Percentiles rank a stretch among this genome's conserved stretches.
Evolutionary conservation across 2,329 filamentous ascomycete species (phyloP).

Genomic region (Stemphylium lycopersici): DNA sequence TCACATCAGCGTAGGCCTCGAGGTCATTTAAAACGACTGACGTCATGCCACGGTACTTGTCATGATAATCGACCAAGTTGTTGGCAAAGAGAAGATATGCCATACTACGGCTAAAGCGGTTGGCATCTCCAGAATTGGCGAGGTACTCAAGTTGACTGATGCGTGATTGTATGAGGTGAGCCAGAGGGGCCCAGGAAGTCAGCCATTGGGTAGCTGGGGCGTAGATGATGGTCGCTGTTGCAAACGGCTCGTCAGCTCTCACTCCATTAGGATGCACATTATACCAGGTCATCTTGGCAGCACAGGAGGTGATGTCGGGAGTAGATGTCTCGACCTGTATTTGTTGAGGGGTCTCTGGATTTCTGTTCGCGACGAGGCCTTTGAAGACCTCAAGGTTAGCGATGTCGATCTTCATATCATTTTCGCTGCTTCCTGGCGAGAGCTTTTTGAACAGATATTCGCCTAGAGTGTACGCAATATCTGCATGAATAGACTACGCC

Average conservation of each 20-base stretch:
- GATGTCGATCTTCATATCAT: background rate
- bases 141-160: background rate
- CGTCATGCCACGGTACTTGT: slow-evolving; percentile 26
- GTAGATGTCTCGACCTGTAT: background rate
- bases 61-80: slow-evolving; percentile 24
- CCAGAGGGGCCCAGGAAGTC: background rate
- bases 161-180: background rate
- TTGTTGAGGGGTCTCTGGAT: background rate
- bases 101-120: slow-evolving; percentile 18
- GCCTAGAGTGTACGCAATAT: slow-evolving; percentile 59
- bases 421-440: background rate
- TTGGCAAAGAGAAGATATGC: slow-evolving; percentile 28
- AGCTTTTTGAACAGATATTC: slow-evolving; percentile 48
- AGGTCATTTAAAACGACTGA: slow-evolving; percentile 24
- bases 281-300: background rate
- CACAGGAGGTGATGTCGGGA: background rate
- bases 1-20: slow-evolving; percentile 13
- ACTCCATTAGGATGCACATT: background rate
- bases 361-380: background rate
- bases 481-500: slow-evolving; percentile 48
- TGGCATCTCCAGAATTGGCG: background rate
- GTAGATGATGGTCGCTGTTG: background rate
- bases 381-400: background rate
- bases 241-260: background rate
- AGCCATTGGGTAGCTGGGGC: background rate